Percentiles rank a stretch among this genome's conserved stretches.
phyloP scores from a whole-genome alignment of 192 early-diverging fungal genomes.

The Blastocladiella britannica region DNA sequence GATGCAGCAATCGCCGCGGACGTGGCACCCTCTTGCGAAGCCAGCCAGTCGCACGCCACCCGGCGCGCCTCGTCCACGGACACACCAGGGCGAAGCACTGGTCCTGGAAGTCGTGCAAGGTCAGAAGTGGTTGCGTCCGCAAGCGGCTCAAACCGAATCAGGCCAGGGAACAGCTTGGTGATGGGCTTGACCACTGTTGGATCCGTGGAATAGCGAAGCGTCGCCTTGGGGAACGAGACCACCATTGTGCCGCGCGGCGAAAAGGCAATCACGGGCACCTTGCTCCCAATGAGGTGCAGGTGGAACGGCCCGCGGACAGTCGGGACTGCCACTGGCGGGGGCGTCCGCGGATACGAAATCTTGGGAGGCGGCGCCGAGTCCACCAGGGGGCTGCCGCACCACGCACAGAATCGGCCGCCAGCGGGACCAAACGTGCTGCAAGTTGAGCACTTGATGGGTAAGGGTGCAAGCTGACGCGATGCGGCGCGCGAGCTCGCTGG shows the following conservation, averaged over 20 bases:
- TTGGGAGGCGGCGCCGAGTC: not conserved
- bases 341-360: not conserved
- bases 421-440: not conserved
- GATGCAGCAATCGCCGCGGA: too few species aligned
- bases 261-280: not conserved
- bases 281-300: not conserved
- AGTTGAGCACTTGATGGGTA: not conserved
- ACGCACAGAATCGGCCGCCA: not conserved
- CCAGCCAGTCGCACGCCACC: too few species aligned
- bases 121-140: too few species aligned
- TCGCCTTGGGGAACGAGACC: not conserved
- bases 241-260: not conserved
- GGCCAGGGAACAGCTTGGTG: not conserved
- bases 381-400: not conserved
- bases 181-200: not conserved
- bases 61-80: too few species aligned
- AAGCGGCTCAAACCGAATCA: not conserved
- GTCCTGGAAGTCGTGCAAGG: too few species aligned
- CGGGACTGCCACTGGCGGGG: not conserved
- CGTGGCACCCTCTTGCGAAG: too few species aligned
- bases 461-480: not conserved
- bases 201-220: not conserved
- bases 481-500: not conserved
- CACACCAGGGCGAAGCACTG: too few species aligned
- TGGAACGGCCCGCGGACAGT: not conserved